phyloP scores from a whole-genome alignment of 164 flowering plant species.

The Liriodendron chinense region DNA sequence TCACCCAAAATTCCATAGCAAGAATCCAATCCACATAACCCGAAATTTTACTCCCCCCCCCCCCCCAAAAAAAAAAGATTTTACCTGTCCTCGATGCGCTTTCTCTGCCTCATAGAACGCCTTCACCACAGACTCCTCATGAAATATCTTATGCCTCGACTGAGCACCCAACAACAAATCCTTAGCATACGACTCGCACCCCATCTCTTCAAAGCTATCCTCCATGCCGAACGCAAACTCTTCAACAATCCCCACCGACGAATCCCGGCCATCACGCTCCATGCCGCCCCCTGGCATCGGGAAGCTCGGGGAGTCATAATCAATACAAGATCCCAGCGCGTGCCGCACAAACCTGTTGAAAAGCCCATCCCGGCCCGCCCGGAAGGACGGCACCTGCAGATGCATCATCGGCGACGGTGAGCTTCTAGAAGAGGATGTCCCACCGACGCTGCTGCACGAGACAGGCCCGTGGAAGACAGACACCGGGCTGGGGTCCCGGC shows the following conservation, averaged over 20 bases:
- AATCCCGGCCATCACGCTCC: conserved; percentile 11
- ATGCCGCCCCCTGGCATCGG: conserved; percentile 13
- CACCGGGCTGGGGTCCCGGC: conserved; percentile 77
- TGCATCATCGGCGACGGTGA: conserved; percentile 43
- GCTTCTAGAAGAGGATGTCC: conserved; percentile 36
- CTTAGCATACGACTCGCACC: conserved; percentile 47
- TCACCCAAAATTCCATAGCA: background rate
- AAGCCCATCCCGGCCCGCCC: conserved; percentile 38
- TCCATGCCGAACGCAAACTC: conserved; percentile 83
- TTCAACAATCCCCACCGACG: conserved; percentile 34
- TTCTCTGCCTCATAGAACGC: conserved; percentile 92
- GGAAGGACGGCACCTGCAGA: conserved; percentile 23
- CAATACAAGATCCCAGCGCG: conserved; percentile 68
- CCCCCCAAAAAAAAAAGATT: background rate
- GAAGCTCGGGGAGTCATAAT: conserved; percentile 55
- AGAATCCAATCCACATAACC: too few relatives aligned
- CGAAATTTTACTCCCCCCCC: too few relatives aligned
- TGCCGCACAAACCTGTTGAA: conserved; percentile 68
- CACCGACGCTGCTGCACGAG: conserved; percentile 45
- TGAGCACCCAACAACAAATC: conserved; percentile 67
- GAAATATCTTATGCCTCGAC: conserved; percentile 61
- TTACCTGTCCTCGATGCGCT: conserved; percentile 97
- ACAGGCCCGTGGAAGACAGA: conserved; percentile 85
- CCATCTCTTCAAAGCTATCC: conserved; percentile 38
- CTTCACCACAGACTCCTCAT: conserved; percentile 69